Conservation (phyloP, 2,329 filamentous ascomycete species). For the Emmonsiellopsis sp. region DNA sequence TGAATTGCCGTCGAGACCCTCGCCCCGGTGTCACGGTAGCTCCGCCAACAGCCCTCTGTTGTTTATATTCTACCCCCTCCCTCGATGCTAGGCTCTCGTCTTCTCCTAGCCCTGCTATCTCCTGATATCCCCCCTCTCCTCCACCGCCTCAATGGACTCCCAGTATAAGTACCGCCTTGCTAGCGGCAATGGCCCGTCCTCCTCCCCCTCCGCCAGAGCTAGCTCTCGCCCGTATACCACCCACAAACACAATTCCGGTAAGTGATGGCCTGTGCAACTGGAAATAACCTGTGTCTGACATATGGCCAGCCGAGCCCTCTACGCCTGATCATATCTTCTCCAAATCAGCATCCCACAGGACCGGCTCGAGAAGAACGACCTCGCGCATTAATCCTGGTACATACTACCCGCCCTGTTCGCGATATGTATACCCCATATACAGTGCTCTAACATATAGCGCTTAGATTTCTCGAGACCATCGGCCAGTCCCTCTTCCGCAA, state of each 20-base stretch:
- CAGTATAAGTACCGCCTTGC: not conserved
- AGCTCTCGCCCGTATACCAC: not conserved
- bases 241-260: not conserved
- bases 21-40: not conserved
- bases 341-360: not conserved
- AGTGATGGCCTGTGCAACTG: not conserved
- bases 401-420: not conserved
- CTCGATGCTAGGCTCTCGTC: too few species aligned
- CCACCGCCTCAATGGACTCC: not conserved
- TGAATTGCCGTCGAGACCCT: not conserved
- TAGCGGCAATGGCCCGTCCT: not conserved
- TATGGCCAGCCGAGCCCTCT: not conserved
- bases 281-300: not conserved
- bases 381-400: not conserved
- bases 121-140: too few species aligned
- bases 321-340: not conserved
- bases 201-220: not conserved
- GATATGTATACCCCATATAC: too few species aligned
- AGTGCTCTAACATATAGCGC: too few species aligned
- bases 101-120: too few species aligned
- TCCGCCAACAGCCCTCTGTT: not conserved
- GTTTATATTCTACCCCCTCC: too few species aligned
- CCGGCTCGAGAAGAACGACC: not conserved
- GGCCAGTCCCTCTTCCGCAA: not conserved
- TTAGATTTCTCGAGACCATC: not conserved